Percentiles rank a stretch among this genome's conserved stretches.
Conservation (phyloP, 441 rosid species). For the Omphalea diandra region DNA sequence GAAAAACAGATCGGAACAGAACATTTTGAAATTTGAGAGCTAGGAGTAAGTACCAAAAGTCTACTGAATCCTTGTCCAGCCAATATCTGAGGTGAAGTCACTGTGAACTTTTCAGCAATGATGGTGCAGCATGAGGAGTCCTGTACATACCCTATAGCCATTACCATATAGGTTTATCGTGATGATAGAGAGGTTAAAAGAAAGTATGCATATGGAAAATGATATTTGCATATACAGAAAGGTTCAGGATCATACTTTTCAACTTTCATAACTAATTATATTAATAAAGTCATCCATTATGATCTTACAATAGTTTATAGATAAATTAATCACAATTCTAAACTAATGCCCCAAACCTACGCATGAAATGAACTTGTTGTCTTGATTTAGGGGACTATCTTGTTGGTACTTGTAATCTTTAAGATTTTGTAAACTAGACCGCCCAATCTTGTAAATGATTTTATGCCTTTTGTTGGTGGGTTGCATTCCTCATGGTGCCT, state of each 20-base stretch:
- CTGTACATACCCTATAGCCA: slow-evolving; percentile 25
- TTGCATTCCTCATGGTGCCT: no score
- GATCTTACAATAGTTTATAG: neutral
- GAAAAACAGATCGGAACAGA: neutral
- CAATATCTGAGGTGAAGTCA: slow-evolving; percentile 41
- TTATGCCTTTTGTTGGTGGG: neutral
- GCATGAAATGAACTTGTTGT: no score
- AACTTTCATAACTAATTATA: neutral
- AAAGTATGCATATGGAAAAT: neutral
- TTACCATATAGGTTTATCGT: neutral
- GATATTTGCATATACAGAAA: neutral
- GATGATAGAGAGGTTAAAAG: neutral
- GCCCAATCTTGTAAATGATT: neutral
- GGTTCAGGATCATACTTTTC: neutral
- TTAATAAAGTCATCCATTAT: neutral
- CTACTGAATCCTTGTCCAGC: slow-evolving; percentile 50
- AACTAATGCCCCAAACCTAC: neutral
- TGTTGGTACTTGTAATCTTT: neutral
- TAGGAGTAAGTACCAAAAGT: slow-evolving; percentile 45
- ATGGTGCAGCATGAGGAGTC: slow-evolving; percentile 54
- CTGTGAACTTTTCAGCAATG: slow-evolving; percentile 47
- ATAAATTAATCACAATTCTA: neutral
- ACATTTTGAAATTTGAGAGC: neutral
- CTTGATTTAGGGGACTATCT: neutral
- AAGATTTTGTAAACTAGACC: neutral